Conservation (phyloP, 345 rosid genomes). For the Salix purpurea region DNA sequence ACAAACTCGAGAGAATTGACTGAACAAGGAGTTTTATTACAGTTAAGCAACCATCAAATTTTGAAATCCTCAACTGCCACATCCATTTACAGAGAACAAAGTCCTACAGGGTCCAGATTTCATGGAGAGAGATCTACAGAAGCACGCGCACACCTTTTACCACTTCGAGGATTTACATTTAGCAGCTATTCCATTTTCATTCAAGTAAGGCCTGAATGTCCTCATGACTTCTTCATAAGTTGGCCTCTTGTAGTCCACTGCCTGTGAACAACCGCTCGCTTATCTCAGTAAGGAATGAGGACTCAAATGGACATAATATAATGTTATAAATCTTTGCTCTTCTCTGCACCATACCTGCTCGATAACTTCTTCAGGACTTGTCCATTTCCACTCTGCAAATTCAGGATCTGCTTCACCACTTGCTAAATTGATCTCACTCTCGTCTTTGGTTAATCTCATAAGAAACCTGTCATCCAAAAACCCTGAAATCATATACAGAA, state of each 20-base stretch:
- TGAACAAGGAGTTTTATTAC: slow-evolving; percentile 19
- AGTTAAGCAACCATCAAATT: slow-evolving; percentile 25
- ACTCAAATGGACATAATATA: neutral
- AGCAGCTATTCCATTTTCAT: slow-evolving; percentile 49
- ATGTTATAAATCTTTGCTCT: neutral
- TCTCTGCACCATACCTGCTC: slow-evolving; percentile 49
- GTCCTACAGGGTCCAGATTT: slow-evolving; percentile 9
- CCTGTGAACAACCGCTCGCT: slow-evolving; percentile 37
- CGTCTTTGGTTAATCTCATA: slow-evolving; percentile 68
- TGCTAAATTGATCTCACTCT: slow-evolving; percentile 76
- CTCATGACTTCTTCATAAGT: slow-evolving; percentile 85
- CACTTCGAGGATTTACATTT: slow-evolving; percentile 94
- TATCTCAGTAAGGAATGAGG: neutral
- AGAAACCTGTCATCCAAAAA: slow-evolving; percentile 56
- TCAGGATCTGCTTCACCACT: slow-evolving; percentile 74
- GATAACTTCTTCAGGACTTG: slow-evolving; percentile 69
- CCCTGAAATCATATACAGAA: neutral
- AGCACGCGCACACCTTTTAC: slow-evolving; percentile 35
- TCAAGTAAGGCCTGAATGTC: slow-evolving; percentile 66
- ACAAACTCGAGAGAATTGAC: neutral
- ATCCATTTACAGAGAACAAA: slow-evolving; percentile 38
- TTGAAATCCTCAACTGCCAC: slow-evolving; percentile 22
- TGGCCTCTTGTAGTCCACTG: slow-evolving; percentile 97
- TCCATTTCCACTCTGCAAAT: slow-evolving; percentile 98
- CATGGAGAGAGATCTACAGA: slow-evolving; percentile 14